Evolutionary conservation across 2,329 filamentous ascomycete genomes (phyloP).

Genomic region (Tolypocladium capitatum): DNA sequence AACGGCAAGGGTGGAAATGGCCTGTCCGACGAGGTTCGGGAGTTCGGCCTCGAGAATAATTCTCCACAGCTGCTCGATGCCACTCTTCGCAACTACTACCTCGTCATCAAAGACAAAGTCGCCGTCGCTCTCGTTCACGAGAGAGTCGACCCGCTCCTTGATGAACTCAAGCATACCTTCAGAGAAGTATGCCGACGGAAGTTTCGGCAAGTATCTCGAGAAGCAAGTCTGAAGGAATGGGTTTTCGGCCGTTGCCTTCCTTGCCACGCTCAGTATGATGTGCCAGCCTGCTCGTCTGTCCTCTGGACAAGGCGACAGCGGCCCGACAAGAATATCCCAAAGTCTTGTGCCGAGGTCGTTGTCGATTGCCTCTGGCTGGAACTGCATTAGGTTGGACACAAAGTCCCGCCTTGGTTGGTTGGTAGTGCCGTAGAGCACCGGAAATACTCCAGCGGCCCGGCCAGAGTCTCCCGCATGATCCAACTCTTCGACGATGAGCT

Average conservation of each 20-base stretch:
- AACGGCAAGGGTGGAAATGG: constrained; percentile 56
- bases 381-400: constrained; percentile 42
- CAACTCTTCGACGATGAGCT: constrained; percentile 51
- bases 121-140: constrained; percentile 26
- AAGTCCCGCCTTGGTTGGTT: constrained; percentile 44
- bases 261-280: constrained; percentile 39
- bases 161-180: constrained; percentile 51
- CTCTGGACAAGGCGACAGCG: constrained; percentile 40
- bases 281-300: constrained; percentile 59
- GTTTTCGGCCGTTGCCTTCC: constrained; percentile 32
- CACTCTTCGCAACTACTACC: constrained; percentile 36
- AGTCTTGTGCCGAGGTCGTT: constrained; percentile 47
- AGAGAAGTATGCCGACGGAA: constrained; percentile 47
- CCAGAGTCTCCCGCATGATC: constrained; percentile 34
- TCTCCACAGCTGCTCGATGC: constrained; percentile 66
- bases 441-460: constrained; percentile 22
- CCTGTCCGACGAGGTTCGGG: constrained; percentile 50
- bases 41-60: constrained; percentile 59
- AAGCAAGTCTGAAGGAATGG: constrained; percentile 43
- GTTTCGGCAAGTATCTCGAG: constrained; percentile 39
- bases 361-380: constrained; percentile 49
- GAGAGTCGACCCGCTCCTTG: constrained; percentile 32
- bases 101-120: constrained; percentile 38
- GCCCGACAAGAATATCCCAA: constrained; percentile 63
- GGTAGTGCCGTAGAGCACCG: constrained; percentile 31